A percentile compares a stretch with the other conserved stretches of the same genome.
phyloP scores from a whole-genome alignment of 2,329 filamentous ascomycete species.

The Alternaria gansuensis region DNA sequence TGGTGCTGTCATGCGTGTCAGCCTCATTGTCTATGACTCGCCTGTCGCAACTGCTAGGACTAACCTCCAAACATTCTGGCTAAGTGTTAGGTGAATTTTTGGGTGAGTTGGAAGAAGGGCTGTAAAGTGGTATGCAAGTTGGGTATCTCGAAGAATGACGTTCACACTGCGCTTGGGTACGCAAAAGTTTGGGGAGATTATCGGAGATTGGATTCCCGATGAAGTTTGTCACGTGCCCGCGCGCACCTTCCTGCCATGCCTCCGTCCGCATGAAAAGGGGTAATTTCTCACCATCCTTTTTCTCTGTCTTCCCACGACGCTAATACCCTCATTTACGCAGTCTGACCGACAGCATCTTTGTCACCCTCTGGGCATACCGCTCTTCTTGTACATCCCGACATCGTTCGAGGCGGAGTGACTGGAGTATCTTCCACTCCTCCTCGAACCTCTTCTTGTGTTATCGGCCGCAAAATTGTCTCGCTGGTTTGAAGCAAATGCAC shows the following conservation, averaged over 20 bases:
- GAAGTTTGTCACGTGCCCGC: conserved; percentile 14
- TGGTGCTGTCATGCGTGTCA: conserved; percentile 62
- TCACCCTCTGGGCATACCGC: neutral
- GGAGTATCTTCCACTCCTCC: neutral
- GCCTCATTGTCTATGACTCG: neutral
- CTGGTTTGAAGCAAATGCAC: neutral
- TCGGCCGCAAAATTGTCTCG: neutral
- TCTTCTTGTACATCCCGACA: neutral
- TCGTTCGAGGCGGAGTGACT: neutral
- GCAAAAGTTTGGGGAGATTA: conserved; percentile 19
- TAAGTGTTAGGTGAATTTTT: neutral
- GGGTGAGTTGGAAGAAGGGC: neutral
- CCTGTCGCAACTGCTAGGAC: neutral
- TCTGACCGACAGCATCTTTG: neutral
- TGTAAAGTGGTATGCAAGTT: conserved; percentile 15
- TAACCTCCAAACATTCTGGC: conserved; percentile 65
- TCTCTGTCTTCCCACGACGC: neutral
- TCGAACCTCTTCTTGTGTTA: neutral
- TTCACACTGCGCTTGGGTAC: conserved; percentile 9
- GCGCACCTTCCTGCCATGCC: neutral
- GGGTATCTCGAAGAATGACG: conserved; percentile 15
- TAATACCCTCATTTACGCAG: neutral
- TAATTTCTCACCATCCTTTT: neutral
- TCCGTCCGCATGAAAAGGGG: neutral
- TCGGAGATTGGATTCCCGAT: conserved; percentile 18